Percentiles rank a stretch among this genome's conserved stretches.
Conservation (phyloP, 371 early-diverging fungal genomes). For the Thermomucor indicae-seudaticae region DNA sequence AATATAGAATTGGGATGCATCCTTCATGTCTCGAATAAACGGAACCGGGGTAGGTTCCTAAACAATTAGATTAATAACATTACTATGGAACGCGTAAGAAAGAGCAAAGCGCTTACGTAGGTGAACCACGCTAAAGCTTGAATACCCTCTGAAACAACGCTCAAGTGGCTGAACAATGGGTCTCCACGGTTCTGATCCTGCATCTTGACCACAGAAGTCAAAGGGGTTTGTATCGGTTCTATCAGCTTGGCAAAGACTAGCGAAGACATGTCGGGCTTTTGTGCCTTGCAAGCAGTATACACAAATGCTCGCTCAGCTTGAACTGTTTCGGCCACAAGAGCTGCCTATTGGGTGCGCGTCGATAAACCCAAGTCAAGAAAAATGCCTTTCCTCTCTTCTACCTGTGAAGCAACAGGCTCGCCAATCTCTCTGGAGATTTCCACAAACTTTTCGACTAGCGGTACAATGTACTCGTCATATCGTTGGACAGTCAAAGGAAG, state of each 20-base stretch:
- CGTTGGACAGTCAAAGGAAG: conserved; percentile 54
- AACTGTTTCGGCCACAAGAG: conserved; percentile 53
- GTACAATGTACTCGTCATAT: conserved; percentile 65
- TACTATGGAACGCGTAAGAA: background rate
- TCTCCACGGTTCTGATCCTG: conserved; percentile 76
- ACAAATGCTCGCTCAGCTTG: conserved; percentile 73
- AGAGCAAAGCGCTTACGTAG: conserved; percentile 50
- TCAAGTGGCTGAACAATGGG: conserved; percentile 76
- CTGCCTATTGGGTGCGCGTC: conserved; percentile 16
- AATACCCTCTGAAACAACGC: conserved; percentile 84
- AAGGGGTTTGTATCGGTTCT: conserved; percentile 66
- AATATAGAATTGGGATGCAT: conserved; percentile 88
- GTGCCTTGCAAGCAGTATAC: conserved; percentile 62
- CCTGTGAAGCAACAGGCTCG: conserved; percentile 75
- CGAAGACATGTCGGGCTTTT: conserved; percentile 71
- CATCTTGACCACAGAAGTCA: conserved; percentile 61
- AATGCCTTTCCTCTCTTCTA: conserved; percentile 7
- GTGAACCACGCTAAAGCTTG: conserved; percentile 93
- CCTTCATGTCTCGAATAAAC: conserved; percentile 85
- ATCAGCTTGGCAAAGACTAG: conserved; percentile 58
- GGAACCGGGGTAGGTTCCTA: conserved; percentile 88
- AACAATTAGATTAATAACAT: background rate
- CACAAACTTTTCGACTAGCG: conserved; percentile 50
- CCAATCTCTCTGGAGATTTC: conserved; percentile 60
- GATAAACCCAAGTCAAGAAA: background rate